Evolutionary conservation across 805 yeast species (phyloP).

Genomic region (Saccharomycopsis selenospora): DNA sequence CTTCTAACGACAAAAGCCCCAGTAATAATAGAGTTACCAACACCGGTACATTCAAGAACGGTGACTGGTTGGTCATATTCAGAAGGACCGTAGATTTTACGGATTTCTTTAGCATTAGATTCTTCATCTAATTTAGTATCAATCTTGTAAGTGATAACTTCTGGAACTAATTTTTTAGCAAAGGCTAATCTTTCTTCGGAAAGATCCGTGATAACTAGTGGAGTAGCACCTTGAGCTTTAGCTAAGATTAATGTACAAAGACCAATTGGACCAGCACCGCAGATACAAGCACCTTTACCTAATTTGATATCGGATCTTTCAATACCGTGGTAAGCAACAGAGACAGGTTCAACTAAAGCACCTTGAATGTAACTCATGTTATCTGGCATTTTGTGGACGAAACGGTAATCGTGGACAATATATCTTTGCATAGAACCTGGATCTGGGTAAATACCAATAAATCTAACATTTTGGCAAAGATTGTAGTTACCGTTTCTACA

Average conservation of each 20-base stretch:
- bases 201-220: slow-evolving; percentile 45
- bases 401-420: slow-evolving; percentile 29
- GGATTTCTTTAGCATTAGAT: slow-evolving; percentile 36
- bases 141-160: slow-evolving; percentile 38
- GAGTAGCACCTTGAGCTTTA: slow-evolving; percentile 47
- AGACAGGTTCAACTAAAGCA: slow-evolving; percentile 48
- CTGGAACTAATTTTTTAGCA: slow-evolving; percentile 41
- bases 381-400: slow-evolving; percentile 34
- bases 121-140: slow-evolving; percentile 27
- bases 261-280: slow-evolving; percentile 60
- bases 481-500: slow-evolving; percentile 37
- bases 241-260: slow-evolving; percentile 41
- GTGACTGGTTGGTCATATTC: slow-evolving; percentile 36
- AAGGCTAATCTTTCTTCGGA: slow-evolving; percentile 37
- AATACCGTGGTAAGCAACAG: slow-evolving; percentile 48
- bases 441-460: slow-evolving; percentile 33
- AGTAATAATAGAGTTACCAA: slow-evolving; percentile 40
- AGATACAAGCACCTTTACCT: slow-evolving; percentile 42
- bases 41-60: slow-evolving; percentile 50
- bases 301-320: slow-evolving; percentile 39
- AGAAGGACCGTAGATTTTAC: slow-evolving; percentile 30
- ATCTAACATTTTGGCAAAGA: slow-evolving; percentile 33
- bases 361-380: slow-evolving; percentile 44
- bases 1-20: slow-evolving; percentile 41
- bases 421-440: slow-evolving; percentile 36